Percentiles rank a stretch among this genome's conserved stretches.
Evolutionary conservation across 139 green algal genomes (phyloP).

Genomic region (Pycnococcus provasolii): DNA sequence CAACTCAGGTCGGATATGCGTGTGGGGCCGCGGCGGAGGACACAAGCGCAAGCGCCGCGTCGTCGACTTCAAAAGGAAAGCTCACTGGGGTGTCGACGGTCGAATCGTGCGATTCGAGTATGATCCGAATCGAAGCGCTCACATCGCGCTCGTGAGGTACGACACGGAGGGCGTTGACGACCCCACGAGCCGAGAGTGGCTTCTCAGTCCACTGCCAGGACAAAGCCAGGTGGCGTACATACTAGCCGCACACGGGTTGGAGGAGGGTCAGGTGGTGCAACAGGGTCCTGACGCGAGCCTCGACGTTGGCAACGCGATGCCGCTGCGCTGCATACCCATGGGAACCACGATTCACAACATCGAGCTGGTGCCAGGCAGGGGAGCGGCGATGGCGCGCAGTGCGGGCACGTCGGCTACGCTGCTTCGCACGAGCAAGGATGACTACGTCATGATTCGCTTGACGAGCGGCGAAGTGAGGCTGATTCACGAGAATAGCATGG

Average conservation of each 20-base stretch:
- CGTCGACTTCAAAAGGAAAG: constrained; percentile 53
- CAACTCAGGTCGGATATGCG: constrained; percentile 26
- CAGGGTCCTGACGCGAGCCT: constrained; percentile 46
- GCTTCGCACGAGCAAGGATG: constrained; percentile 45
- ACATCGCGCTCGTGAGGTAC: constrained; percentile 73
- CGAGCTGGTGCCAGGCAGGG: constrained; percentile 65
- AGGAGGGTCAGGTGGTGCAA: constrained; percentile 48
- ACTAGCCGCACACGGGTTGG: constrained; percentile 3
- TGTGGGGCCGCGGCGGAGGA: constrained; percentile 44
- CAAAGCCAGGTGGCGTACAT: constrained; percentile 3
- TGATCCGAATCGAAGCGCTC: constrained; percentile 78
- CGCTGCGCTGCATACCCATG: constrained; percentile 55
- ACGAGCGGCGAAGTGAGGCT: constrained; percentile 66
- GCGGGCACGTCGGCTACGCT: constrained; percentile 58
- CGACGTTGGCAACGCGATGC: constrained; percentile 56
- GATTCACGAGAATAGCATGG: constrained; percentile 58
- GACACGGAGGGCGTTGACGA: constrained; percentile 9
- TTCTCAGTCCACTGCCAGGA: too few relatives aligned
- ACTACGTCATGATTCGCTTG: constrained; percentile 63
- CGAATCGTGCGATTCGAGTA: constrained; percentile 78
- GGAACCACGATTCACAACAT: constrained; percentile 68
- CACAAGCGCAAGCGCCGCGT: constrained; percentile 54
- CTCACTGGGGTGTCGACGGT: not conserved
- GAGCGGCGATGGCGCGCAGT: constrained; percentile 58
- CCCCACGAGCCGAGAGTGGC: not conserved